phyloP scores from a whole-genome alignment of 2,329 filamentous ascomycete species.

The Aspergillus sp. region DNA sequence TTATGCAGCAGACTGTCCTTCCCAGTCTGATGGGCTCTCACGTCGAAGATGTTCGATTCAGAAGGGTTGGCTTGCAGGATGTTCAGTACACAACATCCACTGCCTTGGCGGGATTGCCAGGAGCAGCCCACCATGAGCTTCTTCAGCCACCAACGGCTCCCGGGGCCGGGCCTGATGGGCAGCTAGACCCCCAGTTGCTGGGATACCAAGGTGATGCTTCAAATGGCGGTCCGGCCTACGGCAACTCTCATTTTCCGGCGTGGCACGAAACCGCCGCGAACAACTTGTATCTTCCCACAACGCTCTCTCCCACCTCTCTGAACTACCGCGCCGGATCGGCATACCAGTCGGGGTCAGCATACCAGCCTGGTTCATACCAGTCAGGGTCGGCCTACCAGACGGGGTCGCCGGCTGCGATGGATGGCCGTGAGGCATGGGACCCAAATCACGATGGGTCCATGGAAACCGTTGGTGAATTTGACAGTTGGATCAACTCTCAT shows the following conservation, averaged over 20 bases:
- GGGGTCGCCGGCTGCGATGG: conserved; percentile 33
- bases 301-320: conserved; percentile 16
- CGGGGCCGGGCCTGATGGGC: conserved; percentile 26
- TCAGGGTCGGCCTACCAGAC: conserved; percentile 20
- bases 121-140: conserved; percentile 44
- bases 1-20: conserved; percentile 52
- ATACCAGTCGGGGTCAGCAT: conserved; percentile 30
- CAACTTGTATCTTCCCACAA: conserved; percentile 20
- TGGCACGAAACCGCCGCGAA: conserved; percentile 24
- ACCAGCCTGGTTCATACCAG: too few relatives aligned
- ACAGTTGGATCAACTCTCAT: conserved; percentile 45
- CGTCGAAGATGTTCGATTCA: conserved; percentile 47
- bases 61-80: conserved; percentile 32
- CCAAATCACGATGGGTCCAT: conserved; percentile 35
- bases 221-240: conserved; percentile 13
- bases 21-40: conserved; percentile 37
- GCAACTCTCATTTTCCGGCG: conserved; percentile 17
- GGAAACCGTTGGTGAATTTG: conserved; percentile 47
- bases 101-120: conserved; percentile 44
- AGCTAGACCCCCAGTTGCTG: conserved; percentile 46
- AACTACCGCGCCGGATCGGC: conserved; percentile 11
- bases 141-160: conserved; percentile 35
- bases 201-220: conserved; percentile 25
- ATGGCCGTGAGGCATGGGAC: conserved; percentile 38
- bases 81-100: conserved; percentile 32